phyloP scores from a whole-genome alignment of 2,329 filamentous ascomycete species.

The Trichothecium roseum region DNA sequence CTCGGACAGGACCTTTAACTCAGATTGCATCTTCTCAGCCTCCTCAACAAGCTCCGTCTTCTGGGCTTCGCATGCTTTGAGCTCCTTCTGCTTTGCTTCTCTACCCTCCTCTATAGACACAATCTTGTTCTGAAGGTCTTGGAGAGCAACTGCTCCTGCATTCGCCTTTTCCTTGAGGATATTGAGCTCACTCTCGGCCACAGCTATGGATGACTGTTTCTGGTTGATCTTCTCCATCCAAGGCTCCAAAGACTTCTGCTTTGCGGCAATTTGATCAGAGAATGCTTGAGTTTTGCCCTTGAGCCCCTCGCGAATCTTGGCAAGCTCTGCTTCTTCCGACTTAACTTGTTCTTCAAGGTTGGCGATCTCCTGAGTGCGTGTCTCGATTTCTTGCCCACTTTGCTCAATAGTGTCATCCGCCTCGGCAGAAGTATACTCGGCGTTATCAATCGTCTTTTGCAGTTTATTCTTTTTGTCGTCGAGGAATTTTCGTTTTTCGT shows the following conservation, averaged over 20 bases:
- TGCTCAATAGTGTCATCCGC: slow-evolving; percentile 70
- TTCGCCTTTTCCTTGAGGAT: slow-evolving; percentile 87
- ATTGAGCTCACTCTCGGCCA: slow-evolving; percentile 87
- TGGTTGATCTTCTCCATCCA: slow-evolving; percentile 97
- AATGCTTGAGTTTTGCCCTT: slow-evolving; percentile 95
- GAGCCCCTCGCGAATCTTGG: slow-evolving; percentile 71
- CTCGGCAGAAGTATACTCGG: slow-evolving; percentile 63
- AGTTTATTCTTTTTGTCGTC: slow-evolving; percentile 87
- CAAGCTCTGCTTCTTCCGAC: slow-evolving; percentile 71
- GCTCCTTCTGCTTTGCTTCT: slow-evolving; percentile 58
- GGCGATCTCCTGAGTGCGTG: slow-evolving; percentile 62
- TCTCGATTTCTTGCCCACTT: slow-evolving; percentile 68
- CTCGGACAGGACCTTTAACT: slow-evolving; percentile 60
- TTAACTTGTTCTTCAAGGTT: slow-evolving; percentile 68
- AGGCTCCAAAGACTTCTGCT: slow-evolving; percentile 89
- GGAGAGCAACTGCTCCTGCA: slow-evolving; percentile 71
- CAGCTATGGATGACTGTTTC: slow-evolving; percentile 86
- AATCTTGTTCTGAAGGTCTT: slow-evolving; percentile 77
- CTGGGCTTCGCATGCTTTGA: slow-evolving; percentile 65
- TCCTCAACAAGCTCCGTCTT: slow-evolving; percentile 67
- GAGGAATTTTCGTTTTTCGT: slow-evolving; percentile 95
- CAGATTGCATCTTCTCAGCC: slow-evolving; percentile 56
- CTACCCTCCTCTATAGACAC: slow-evolving; percentile 61
- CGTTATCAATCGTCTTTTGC: slow-evolving; percentile 74
- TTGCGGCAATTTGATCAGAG: slow-evolving; percentile 82